These are phyloP conservation scores for Candida ficus DNA, from an alignment of 805 yeast genomes.

Conservation along the genomic window DNA sequence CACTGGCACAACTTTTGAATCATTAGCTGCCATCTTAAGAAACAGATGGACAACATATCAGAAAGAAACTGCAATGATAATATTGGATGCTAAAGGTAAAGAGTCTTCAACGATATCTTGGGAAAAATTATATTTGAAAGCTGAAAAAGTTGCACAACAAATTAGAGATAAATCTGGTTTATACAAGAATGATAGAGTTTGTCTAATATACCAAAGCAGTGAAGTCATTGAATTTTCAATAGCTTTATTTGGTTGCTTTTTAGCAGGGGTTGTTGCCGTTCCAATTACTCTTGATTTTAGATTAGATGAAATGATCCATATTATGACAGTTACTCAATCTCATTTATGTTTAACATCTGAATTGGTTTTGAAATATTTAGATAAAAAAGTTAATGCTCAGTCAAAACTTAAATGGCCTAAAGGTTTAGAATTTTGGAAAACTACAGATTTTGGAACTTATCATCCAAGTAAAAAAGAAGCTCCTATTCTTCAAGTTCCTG, in stretches of 20 bases:
- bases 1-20: slow-evolving; percentile 43
- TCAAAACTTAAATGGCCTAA: slow-evolving; percentile 63
- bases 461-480: slow-evolving; percentile 52
- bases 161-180: slow-evolving; percentile 67
- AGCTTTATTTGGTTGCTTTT: slow-evolving; percentile 84
- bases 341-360: slow-evolving; percentile 81
- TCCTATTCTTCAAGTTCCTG: slow-evolving; percentile 69
- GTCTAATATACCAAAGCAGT: slow-evolving; percentile 73
- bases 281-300: slow-evolving; percentile 79
- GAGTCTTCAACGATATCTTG: slow-evolving; percentile 74
- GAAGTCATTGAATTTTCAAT: slow-evolving; percentile 84
- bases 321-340: slow-evolving; percentile 68
- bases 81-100: slow-evolving; percentile 75
- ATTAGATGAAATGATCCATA: slow-evolving; percentile 61
- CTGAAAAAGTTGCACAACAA: slow-evolving; percentile 85
- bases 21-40: slow-evolving; percentile 66
- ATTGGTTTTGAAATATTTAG: slow-evolving; percentile 67
- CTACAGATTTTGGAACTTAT: slow-evolving; percentile 79
- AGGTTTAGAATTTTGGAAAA: slow-evolving; percentile 71
- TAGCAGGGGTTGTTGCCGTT: slow-evolving; percentile 92
- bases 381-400: slow-evolving; percentile 45
- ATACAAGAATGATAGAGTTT: slow-evolving; percentile 78
- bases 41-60: slow-evolving; percentile 63
- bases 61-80: slow-evolving; percentile 65
- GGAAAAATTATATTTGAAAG: slow-evolving; percentile 79